These are phyloP conservation scores for Curvularia hawaiiensis DNA, from an alignment of 2,329 filamentous ascomycete genomes.

Conservation along the genomic window DNA sequence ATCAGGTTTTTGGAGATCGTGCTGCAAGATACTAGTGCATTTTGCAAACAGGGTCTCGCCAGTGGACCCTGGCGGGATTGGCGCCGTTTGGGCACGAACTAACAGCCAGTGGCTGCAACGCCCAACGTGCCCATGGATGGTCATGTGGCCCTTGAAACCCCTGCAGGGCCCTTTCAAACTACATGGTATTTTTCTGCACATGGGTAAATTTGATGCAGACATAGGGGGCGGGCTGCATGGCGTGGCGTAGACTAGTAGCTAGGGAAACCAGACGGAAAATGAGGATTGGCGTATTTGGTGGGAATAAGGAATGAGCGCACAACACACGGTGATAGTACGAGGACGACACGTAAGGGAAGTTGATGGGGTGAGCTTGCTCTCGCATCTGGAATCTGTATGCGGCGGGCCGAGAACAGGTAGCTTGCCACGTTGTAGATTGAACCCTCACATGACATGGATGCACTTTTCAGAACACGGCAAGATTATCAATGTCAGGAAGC, in stretches of 20 bases:
- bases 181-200: neutral
- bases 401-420: neutral
- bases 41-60: conserved; percentile 6
- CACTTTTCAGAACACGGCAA: neutral
- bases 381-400: neutral
- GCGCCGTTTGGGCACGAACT: neutral
- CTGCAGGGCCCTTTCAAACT: conserved; percentile 2
- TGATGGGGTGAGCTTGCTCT: too few species aligned
- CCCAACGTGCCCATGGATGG: neutral
- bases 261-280: neutral
- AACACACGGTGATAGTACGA: neutral
- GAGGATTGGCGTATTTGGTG: neutral
- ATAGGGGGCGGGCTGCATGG: neutral
- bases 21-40: conserved; percentile 15
- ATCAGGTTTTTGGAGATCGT: conserved; percentile 7
- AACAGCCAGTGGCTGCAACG: neutral
- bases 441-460: neutral
- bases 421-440: neutral
- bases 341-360: neutral
- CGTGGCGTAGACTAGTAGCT: neutral
- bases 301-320: neutral
- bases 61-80: conserved; percentile 5
- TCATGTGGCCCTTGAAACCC: conserved; percentile 3
- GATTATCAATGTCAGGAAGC: neutral
- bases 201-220: conserved; percentile 1